Base-by-base conservation (phyloP, 805 yeast genomes). In the Brettanomyces bruxellensis region DNA sequence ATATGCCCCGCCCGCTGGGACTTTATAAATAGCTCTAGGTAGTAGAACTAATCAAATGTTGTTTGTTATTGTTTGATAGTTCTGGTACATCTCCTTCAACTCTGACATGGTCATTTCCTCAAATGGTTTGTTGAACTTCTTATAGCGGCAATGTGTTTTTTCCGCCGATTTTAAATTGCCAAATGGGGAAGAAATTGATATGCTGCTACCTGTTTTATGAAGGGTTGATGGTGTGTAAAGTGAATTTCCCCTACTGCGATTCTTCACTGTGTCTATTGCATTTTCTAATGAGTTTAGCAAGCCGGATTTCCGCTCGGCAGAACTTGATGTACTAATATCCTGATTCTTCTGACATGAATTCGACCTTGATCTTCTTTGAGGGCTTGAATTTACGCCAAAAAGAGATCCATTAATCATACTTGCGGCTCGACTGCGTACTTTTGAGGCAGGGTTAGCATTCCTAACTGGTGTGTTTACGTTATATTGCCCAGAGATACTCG, bases 211-310 rank as follows among this genome's bases (percentile, higher is more conserved):
- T 38, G 58, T 46, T 25, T 51, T 55, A 38, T 51, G 46, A 13
- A 36, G 14, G 24, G 14, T 24, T 4, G 44, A 25, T 14, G 32
- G 47, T 18, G 46, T 48, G 46, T 41, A 38, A 38, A 55, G 8
- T 24, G 60, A 54, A 25, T 51, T 61, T 5, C 63, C 66, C 12
- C 68, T 45, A 42, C 65, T 62, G 38, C 67, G 48, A 36, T 56
- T 59, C 41, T 57, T 58, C 3, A 55, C 66, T 38, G 54, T 61
- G 14, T 61, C 67, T 40, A 64, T 50, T 1, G 67, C 68, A 45
- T 48, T 60, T 42, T 65, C 69, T 22, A 65, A 50, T 3, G 67
- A 56, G 34, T 55, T 58, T 18, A 64, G 45, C 32, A 46, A 57
- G 41, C 47, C 51, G 43, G 48, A 45, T 41, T 60, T 38, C 36